Evolutionary conservation across 495 filamentous ascomycete species (phyloP).

Genomic region (Hypoxylon crocopeplum): DNA sequence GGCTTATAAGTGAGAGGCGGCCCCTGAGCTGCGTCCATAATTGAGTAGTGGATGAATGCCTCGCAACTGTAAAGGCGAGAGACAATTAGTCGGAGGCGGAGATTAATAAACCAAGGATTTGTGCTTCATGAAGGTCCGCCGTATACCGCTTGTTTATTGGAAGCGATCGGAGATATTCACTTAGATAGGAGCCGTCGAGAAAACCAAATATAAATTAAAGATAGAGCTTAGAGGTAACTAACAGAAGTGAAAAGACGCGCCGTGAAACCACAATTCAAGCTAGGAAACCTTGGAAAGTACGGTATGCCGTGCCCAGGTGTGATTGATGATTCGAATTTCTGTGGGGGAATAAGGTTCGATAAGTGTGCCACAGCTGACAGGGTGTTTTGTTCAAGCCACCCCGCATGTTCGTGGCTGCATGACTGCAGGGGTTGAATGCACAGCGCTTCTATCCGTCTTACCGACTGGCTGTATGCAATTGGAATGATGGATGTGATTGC

Average conservation of each 20-base stretch:
- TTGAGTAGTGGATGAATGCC: neutral
- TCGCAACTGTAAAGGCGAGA: conserved; percentile 10
- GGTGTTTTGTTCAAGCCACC: too few relatives aligned
- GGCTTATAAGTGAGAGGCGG: conserved; percentile 3
- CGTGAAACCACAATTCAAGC: conserved; percentile 12
- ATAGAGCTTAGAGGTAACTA: conserved; percentile 1
- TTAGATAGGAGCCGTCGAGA: too few relatives aligned
- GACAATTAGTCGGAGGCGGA: conserved; percentile 14
- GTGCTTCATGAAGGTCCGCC: neutral
- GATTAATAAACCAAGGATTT: conserved; percentile 17
- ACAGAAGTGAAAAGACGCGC: neutral
- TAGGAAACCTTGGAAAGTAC: neutral
- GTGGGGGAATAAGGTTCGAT: conserved; percentile 17
- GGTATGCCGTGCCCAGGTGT: too few relatives aligned
- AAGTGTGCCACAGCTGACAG: too few relatives aligned
- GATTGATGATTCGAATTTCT: neutral
- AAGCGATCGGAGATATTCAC: too few relatives aligned
- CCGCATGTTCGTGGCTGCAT: too few relatives aligned
- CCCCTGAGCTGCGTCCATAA: conserved; percentile 12
- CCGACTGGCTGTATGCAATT: too few relatives aligned
- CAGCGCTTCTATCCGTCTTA: too few relatives aligned
- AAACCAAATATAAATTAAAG: too few relatives aligned
- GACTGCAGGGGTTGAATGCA: too few relatives aligned
- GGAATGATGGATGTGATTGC: too few relatives aligned
- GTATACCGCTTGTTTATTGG: too few relatives aligned